Evolutionary conservation across 495 filamentous ascomycete genomes (phyloP), one percentile per base, ranked within the genome.

Genomic region (Neurospora sp.): DNA sequence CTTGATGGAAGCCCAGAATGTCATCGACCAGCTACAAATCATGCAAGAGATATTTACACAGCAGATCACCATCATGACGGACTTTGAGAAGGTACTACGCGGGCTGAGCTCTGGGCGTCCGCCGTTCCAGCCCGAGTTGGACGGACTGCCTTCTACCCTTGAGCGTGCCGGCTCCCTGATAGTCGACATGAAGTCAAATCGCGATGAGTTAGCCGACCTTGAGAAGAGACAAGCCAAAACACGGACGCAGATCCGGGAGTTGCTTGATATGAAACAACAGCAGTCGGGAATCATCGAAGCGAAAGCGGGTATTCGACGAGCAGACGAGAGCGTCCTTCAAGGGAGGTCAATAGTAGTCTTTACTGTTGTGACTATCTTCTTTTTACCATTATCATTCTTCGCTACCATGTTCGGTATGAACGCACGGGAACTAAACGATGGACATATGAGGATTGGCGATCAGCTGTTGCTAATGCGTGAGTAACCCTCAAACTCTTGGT

Each of bases 21-120:
- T 78, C 42, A 77, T 78, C 37, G 77, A 78, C 35, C 75, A 78
- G 70, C 72, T 78, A 27, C 77, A 78, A 20, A 91, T 93, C 72
- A 85, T 89, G 44, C 91, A 93, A 69, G 91, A 93, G 77, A 82
- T 93, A 42, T 88, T 91, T 73, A 92, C 92, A 37, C 79, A 89
- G 39, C 88, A 92, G 72, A 82, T 88, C 68, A 85, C 85, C 66
- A 86, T 88, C 20, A 85, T 91, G 72, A 83, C 86, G 40, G 85
- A 85, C 76, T 89, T 91, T 72, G 77, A 89, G 6, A 87, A 88
- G 72, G 88, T 90, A 3, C 74, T 41, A 68, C 74, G 75, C 11
- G 76, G 38, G 1, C 72, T 76, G 71, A 41, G 44, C 31, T 48
- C 48, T 7, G 71, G 75, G 35, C 18, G 11, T 9, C 9, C 42